Conservation (phyloP, 2,329 filamentous ascomycete species). For the Epichloe bromicola region DNA sequence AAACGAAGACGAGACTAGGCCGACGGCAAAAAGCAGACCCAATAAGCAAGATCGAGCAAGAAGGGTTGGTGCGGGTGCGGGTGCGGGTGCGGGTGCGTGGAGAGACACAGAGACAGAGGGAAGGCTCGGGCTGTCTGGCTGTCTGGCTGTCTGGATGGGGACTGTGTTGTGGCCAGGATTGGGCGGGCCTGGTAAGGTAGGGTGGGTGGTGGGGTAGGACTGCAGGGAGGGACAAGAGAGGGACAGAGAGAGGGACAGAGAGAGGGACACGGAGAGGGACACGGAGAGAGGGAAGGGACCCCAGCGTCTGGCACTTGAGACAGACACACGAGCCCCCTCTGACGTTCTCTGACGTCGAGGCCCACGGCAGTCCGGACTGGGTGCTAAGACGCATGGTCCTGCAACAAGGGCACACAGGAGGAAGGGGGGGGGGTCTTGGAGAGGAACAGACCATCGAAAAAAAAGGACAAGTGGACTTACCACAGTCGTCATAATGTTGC, state of each 20-base stretch:
- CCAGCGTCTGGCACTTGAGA: constrained; percentile 14
- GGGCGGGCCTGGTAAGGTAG: background rate
- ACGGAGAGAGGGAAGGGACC: background rate
- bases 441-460: constrained; percentile 3
- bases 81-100: constrained; percentile 7
- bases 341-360: constrained; percentile 24
- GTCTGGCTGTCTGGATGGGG: too few relatives aligned
- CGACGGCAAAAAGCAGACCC: constrained; percentile 10
- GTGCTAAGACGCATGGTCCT: constrained; percentile 2
- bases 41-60: constrained; percentile 1
- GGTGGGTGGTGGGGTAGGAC: too few relatives aligned
- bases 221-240: background rate
- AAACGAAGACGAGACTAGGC: constrained; percentile 1
- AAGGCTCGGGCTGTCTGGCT: background rate
- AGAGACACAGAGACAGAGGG: background rate
- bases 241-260: background rate
- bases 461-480: constrained; percentile 19
- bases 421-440: background rate
- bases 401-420: background rate
- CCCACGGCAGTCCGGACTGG: constrained; percentile 1
- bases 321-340: constrained; percentile 25
- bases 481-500: constrained; percentile 20
- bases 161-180: background rate
- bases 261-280: background rate
- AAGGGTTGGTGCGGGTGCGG: background rate